These are phyloP conservation scores for Alternaria brassicicola DNA, from an alignment of 2,329 filamentous ascomycete species.

Conservation along the genomic window DNA sequence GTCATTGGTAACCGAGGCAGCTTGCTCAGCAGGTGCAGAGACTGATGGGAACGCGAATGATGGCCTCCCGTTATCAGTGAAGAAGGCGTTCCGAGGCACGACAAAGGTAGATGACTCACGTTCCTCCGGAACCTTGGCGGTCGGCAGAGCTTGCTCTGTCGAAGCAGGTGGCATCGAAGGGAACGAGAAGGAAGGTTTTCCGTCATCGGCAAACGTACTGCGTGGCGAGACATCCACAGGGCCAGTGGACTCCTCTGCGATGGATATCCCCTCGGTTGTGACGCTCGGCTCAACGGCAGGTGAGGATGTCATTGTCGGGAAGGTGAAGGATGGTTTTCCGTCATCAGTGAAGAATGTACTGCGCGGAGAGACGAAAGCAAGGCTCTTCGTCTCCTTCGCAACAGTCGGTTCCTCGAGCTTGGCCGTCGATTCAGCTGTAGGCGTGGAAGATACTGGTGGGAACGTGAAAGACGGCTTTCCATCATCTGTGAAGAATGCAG, in stretches of 20 bases:
- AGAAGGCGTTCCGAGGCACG: constrained; percentile 13
- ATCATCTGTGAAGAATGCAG: constrained; percentile 7
- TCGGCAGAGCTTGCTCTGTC: not conserved
- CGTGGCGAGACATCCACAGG: constrained; percentile 10
- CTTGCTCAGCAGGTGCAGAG: not conserved
- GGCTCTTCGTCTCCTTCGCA: not conserved
- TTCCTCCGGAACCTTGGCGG: not conserved
- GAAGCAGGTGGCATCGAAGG: not conserved
- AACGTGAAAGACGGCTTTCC: constrained; percentile 10
- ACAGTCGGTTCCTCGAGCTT: not conserved
- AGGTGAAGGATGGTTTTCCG: constrained; percentile 13
- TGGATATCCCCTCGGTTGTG: not conserved
- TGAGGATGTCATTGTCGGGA: not conserved
- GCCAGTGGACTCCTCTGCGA: not conserved
- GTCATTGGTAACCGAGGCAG: not conserved
- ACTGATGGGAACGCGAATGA: constrained; percentile 8
- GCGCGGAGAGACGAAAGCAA: constrained; percentile 8
- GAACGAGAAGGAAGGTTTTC: constrained; percentile 14
- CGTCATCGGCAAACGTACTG: constrained; percentile 12
- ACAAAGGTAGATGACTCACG: not conserved
- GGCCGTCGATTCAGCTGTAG: not conserved
- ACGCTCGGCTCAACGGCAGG: not conserved
- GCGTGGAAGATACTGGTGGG: not conserved
- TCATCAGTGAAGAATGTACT: constrained; percentile 16
- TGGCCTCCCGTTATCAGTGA: constrained; percentile 16